Evolutionary conservation across 2,329 filamentous ascomycete genomes (phyloP), one percentile per base, ranked within the genome.

Genomic region (Aspergillus calidoustus): DNA sequence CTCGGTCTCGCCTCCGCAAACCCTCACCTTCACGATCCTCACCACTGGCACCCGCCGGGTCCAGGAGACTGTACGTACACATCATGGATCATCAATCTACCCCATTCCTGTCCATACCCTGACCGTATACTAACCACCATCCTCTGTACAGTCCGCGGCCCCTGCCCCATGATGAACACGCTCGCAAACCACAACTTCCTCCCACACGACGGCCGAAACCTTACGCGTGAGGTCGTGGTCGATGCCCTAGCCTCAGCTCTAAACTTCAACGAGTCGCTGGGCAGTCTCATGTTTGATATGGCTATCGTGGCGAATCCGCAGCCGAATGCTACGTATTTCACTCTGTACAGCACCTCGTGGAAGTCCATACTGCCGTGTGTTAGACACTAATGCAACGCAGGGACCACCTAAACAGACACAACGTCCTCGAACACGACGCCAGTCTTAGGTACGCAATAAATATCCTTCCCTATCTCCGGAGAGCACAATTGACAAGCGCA

Each of bases 131-230:
- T 41, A 41, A 41, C 15, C 25, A 1, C 4, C 11, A 15, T 2
- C 2, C 15, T 15, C 9, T 1, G 2, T 17, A 19, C 34, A 69
- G 67, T 58, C 46, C 66, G 67, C 19, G 64, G 77, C 0, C 81
- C 82, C 25, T 85, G 82, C 60, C 82, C 83, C 1, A 82, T 83
- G 77, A 72, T 84, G 59, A 85, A 85, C 68, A 79, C 82, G 0
- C 71, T 85, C n/a, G 79, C 82, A 4, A 85, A 84, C 66, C 80
- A 84, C 62, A 79, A 78, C 15, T 82, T 80, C 59, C 75, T 85
- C 1, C 81, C 80, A 3, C 82, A 76, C 53, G 69, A 81, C 57
- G 82, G 82, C 44, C 74, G 72, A 49, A 74, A 81, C 66, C 72
- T 83, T 55, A 80, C 67, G 11, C 54, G 57, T 6, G 28, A 61